phyloP scores from a whole-genome alignment of 371 early-diverging fungal species.

The Batrachochytrium dendrobatidis region DNA sequence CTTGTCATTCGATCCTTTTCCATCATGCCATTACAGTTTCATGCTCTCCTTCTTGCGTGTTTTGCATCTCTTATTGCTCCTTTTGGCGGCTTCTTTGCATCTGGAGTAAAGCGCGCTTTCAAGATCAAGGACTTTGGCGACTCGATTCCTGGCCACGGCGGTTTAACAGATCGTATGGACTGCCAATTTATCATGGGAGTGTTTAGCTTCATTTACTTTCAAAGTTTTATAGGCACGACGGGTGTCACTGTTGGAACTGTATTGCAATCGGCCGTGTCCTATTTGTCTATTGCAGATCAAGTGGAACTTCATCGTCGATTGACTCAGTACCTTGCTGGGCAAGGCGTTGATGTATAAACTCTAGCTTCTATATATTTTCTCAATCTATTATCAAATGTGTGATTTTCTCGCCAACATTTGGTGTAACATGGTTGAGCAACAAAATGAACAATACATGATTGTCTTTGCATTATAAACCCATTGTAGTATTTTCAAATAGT shows the following conservation, averaged over 20 bases:
- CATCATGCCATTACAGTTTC: constrained; percentile 82
- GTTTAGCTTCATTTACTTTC: constrained; percentile 89
- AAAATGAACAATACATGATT: too few species aligned
- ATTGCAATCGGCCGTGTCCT: constrained; percentile 24
- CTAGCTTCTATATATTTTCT: too few species aligned
- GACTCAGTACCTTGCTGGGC: constrained; percentile 18
- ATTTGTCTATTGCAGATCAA: constrained; percentile 18
- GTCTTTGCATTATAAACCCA: too few species aligned
- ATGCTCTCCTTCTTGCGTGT: constrained; percentile 80
- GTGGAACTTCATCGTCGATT: constrained; percentile 24
- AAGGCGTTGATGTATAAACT: not conserved
- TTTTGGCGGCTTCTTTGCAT: constrained; percentile 99
- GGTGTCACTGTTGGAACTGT: constrained; percentile 28
- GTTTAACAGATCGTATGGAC: constrained; percentile 94
- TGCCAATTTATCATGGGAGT: constrained; percentile 96
- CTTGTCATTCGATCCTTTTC: not conserved
- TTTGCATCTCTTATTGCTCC: constrained; percentile 98
- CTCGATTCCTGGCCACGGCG: constrained; percentile 98
- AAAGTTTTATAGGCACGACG: constrained; percentile 54
- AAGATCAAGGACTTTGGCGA: constrained; percentile 98
- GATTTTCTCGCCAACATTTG: too few species aligned
- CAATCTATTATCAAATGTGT: too few species aligned
- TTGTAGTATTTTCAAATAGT: too few species aligned
- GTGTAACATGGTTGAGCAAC: too few species aligned
- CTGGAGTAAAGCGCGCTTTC: constrained; percentile 96